phyloP scores from a whole-genome alignment of 169 alveolate species.

The Plasmodium knowlesi region DNA sequence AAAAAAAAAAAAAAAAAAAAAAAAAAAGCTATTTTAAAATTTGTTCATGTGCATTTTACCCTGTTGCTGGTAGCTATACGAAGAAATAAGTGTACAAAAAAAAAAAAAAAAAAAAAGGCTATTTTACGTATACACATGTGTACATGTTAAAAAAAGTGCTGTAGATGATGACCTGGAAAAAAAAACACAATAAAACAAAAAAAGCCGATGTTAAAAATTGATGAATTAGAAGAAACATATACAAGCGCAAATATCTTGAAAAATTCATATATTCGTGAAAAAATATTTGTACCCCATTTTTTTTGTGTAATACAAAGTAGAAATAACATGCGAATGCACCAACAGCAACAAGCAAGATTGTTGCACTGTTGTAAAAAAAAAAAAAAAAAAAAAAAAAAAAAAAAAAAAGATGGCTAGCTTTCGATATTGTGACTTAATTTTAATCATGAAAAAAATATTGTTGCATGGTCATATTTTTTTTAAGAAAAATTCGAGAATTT shows the following conservation, averaged over 20 bases:
- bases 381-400: constrained; percentile 44
- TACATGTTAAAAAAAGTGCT: constrained; percentile 19
- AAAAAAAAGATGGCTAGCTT: constrained; percentile 62
- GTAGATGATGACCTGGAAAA: constrained; percentile 10
- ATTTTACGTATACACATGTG: neutral
- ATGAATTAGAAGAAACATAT: constrained; percentile 1
- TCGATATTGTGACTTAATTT: constrained; percentile 29
- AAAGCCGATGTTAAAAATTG: constrained; percentile 6
- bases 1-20: constrained; percentile 14
- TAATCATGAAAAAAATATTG: constrained; percentile 18
- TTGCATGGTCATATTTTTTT: constrained; percentile 56
- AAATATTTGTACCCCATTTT: constrained; percentile 22
- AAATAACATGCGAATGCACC: constrained; percentile 59
- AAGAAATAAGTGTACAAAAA: constrained; percentile 20
- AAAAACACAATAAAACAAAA: constrained; percentile 20
- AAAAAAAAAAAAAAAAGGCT: constrained; percentile 52
- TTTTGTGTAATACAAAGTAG: constrained; percentile 21
- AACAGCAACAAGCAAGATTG: constrained; percentile 24
- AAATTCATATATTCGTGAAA: constrained; percentile 18
- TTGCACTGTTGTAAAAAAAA: constrained; percentile 75
- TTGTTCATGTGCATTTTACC: constrained; percentile 16
- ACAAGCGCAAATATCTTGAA: constrained; percentile 13
- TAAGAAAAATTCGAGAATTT: constrained; percentile 1
- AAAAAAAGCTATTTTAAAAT: constrained; percentile 58
- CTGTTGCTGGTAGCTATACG: constrained; percentile 44